A percentile compares a stretch with the other conserved stretches of the same genome.
phyloP scores from a whole-genome alignment of 331 rosid genomes.

The Spiraea crenata region DNA sequence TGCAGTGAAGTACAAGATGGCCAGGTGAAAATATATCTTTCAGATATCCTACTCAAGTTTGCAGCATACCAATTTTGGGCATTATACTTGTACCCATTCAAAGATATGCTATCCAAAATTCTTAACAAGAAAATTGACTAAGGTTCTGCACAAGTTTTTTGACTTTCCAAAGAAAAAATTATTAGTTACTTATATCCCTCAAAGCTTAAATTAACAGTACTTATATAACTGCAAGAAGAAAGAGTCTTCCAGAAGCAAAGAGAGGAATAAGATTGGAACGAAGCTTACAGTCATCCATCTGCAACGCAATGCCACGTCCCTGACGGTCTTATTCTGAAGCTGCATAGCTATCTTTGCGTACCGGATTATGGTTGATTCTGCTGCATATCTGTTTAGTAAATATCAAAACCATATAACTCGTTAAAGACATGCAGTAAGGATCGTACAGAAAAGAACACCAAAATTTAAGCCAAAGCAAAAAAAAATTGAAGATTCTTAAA shows the following conservation, averaged over 20 bases:
- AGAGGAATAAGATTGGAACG: neutral
- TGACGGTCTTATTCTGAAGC: conserved; percentile 81
- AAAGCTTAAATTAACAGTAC: neutral
- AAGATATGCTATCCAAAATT: neutral
- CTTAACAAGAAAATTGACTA: neutral
- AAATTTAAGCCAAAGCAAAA: neutral
- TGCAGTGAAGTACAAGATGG: conserved; percentile 1
- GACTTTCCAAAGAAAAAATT: neutral
- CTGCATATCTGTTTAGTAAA: conserved; percentile 43
- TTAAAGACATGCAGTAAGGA: neutral
- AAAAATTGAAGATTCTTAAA: neutral
- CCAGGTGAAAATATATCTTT: neutral
- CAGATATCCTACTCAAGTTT: neutral
- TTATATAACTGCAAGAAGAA: neutral
- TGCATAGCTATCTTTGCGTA: conserved; percentile 84
- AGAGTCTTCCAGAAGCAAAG: conserved; percentile 12
- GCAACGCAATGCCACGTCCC: conserved; percentile 93
- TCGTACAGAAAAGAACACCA: neutral
- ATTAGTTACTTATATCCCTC: neutral
- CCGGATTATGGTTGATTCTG: conserved; percentile 64
- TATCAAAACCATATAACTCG: conserved; percentile 7
- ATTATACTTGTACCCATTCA: neutral
- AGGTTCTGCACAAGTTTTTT: neutral
- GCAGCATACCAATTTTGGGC: neutral
- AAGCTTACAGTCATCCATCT: conserved; percentile 96